Conservation (phyloP, 2,329 filamentous ascomycete genomes). For the Neobulgaria alba region DNA sequence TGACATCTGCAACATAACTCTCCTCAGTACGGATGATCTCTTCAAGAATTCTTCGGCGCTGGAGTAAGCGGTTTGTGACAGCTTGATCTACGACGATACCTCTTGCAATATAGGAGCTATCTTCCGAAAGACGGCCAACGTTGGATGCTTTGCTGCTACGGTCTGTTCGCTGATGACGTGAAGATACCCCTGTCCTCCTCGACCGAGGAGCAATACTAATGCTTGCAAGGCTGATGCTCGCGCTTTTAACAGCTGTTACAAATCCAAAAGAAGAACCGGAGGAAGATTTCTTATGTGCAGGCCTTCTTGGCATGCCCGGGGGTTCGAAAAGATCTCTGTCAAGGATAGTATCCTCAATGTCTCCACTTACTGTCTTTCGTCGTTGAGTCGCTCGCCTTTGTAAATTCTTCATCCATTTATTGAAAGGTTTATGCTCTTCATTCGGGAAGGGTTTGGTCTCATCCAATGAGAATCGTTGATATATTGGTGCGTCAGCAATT, state of each 20-base stretch:
- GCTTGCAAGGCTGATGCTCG: slow-evolving; percentile 68
- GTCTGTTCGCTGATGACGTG: slow-evolving; percentile 50
- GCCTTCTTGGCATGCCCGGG: slow-evolving; percentile 31
- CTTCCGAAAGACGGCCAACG: slow-evolving; percentile 53
- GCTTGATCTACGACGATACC: slow-evolving; percentile 51
- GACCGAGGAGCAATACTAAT: slow-evolving; percentile 59
- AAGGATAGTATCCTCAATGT: slow-evolving; percentile 18
- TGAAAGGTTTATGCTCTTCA: slow-evolving; percentile 42
- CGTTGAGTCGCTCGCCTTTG: slow-evolving; percentile 46
- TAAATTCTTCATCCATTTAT: slow-evolving; percentile 65
- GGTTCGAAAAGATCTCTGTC: slow-evolving; percentile 18
- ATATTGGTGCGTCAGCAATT: slow-evolving; percentile 4
- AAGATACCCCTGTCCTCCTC: slow-evolving; percentile 41
- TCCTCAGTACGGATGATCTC: slow-evolving; percentile 83
- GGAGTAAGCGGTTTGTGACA: slow-evolving; percentile 61
- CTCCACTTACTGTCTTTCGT: slow-evolving; percentile 30
- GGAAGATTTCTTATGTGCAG: slow-evolving; percentile 48
- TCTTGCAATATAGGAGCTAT: slow-evolving; percentile 53
- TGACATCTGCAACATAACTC: slow-evolving; percentile 78
- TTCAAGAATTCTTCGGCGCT: slow-evolving; percentile 71
- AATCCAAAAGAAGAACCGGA: slow-evolving; percentile 71
- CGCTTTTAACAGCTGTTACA: slow-evolving; percentile 72
- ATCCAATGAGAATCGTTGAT: slow-evolving; percentile 23
- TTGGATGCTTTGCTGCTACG: slow-evolving; percentile 55
- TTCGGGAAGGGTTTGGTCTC: slow-evolving; percentile 10